These are phyloP conservation scores for Alternaria gaisen DNA, from an alignment of 2,329 filamentous ascomycete genomes.

Conservation along the genomic window DNA sequence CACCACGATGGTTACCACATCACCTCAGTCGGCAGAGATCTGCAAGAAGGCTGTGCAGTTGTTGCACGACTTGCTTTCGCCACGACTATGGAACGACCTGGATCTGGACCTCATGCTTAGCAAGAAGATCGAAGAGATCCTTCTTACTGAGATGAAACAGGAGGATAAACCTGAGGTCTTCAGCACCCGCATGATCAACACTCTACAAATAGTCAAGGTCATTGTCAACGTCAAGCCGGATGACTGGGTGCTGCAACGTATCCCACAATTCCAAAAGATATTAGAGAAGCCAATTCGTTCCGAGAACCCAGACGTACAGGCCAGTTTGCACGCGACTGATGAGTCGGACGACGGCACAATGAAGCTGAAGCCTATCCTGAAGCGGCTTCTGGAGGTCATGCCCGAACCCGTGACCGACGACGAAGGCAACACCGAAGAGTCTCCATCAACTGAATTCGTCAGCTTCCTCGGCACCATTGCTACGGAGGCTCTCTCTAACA, in stretches of 20 bases:
- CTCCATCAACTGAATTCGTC: slow-evolving; percentile 85
- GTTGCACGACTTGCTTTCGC: slow-evolving; percentile 83
- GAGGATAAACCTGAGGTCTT: slow-evolving; percentile 72
- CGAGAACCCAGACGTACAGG: slow-evolving; percentile 91
- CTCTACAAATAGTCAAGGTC: slow-evolving; percentile 88
- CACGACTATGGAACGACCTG: slow-evolving; percentile 89
- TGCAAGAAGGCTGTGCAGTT: slow-evolving; percentile 85
- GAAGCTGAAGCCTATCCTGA: slow-evolving; percentile 74
- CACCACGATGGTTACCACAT: slow-evolving; percentile 37
- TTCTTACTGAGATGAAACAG: slow-evolving; percentile 72
- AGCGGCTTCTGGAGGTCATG: slow-evolving; percentile 86
- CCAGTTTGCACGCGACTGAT: slow-evolving; percentile 82
- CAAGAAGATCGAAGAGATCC: slow-evolving; percentile 85
- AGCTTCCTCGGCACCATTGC: slow-evolving; percentile 85
- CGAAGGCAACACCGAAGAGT: slow-evolving; percentile 77
- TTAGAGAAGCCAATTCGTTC: slow-evolving; percentile 88
- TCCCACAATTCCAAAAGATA: slow-evolving; percentile 82
- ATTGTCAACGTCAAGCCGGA: slow-evolving; percentile 87
- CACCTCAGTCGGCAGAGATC: slow-evolving; percentile 74
- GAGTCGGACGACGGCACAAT: slow-evolving; percentile 70
- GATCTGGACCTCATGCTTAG: slow-evolving; percentile 86
- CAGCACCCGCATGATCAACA: slow-evolving; percentile 88
- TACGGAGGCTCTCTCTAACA: slow-evolving; percentile 83
- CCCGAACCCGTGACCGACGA: slow-evolving; percentile 86
- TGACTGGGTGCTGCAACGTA: slow-evolving; percentile 86